Base-by-base conservation (phyloP, 352 stramenopile species). In the Phytophthora podocarpi region DNA sequence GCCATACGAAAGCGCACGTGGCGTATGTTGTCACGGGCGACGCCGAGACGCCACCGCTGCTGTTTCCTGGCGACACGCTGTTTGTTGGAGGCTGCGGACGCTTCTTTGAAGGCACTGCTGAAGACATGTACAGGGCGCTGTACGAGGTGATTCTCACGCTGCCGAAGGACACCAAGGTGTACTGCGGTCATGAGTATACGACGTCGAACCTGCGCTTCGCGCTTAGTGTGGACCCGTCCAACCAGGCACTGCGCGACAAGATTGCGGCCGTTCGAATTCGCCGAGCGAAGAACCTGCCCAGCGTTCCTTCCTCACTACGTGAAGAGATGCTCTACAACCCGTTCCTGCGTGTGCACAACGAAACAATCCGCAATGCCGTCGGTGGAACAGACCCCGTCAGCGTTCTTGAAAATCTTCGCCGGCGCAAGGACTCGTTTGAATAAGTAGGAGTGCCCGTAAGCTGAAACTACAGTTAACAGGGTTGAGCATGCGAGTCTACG, bases 161-260 rank as follows among this genome's bases (percentile, higher is more conserved):
- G 7, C 87, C 86, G 6, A 89, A 90, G 47, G 87, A 96, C 56
- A 97, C 90, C 1, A 86, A 85, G 31, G 81, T 96, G 13, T 97
- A 96, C 68, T 96, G 87, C 54, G 88, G 90, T 15, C 90, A 97
- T 61, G 90, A 97, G 79, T 98, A 99, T 62, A 98, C 95, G 1
- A 78, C 94, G 78, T 82, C 82, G 36, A 99, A 99, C 74, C 74
- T 97, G 18, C 88, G 86, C 24, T 99, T 98, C 54, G 96, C 96
- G 4, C 64, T 98, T 36, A 97, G 81, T 55, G 86, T 98, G 8
- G 95, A 98, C 62, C 94, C 95, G 20, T 90, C 88, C 12, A 98
- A 98, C 78, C 72, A 72, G 2, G 81, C 80, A 18, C 64, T 97
- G 60, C 78, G 73, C 9, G 83, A 96, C 45, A 97, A 97, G 70